phyloP scores from a whole-genome alignment of 495 filamentous ascomycete species.

The Neurospora africana region DNA sequence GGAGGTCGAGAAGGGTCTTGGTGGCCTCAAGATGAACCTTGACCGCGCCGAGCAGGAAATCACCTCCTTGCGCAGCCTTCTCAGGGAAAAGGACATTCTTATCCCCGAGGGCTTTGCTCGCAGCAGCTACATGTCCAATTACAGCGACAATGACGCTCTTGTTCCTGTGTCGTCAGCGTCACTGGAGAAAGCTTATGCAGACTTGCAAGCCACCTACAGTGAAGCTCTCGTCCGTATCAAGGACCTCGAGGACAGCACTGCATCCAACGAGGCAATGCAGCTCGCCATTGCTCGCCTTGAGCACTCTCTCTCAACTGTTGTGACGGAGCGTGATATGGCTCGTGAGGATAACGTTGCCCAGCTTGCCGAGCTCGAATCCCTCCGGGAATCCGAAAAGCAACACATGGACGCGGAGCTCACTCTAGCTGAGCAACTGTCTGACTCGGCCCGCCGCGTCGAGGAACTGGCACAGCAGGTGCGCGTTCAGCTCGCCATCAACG shows the following conservation, averaged over 20 bases:
- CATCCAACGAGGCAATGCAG: constrained; percentile 41
- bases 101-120: constrained; percentile 47
- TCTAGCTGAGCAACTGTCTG: constrained; percentile 54
- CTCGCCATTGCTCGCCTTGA: constrained; percentile 52
- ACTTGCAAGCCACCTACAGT: constrained; percentile 55
- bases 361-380: constrained; percentile 49
- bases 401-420: constrained; percentile 53
- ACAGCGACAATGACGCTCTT: constrained; percentile 13
- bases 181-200: constrained; percentile 65
- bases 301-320: constrained; percentile 50
- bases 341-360: constrained; percentile 49
- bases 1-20: constrained; percentile 87
- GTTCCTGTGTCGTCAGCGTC: constrained; percentile 53
- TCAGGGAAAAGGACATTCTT: constrained; percentile 80
- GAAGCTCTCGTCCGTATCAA: constrained; percentile 46
- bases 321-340: constrained; percentile 64
- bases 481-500: constrained; percentile 66
- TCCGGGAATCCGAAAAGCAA: constrained; percentile 48
- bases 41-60: constrained; percentile 94
- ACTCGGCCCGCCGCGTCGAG: constrained; percentile 66
- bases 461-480: constrained; percentile 65
- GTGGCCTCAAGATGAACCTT: constrained; percentile 91
- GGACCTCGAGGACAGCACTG: constrained; percentile 36
- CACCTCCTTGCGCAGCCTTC: constrained; percentile 59
- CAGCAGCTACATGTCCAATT: constrained; percentile 25